Evolutionary conservation across 2,329 filamentous ascomycete genomes (phyloP).

Genomic region (Teratosphaeria viscida): DNA sequence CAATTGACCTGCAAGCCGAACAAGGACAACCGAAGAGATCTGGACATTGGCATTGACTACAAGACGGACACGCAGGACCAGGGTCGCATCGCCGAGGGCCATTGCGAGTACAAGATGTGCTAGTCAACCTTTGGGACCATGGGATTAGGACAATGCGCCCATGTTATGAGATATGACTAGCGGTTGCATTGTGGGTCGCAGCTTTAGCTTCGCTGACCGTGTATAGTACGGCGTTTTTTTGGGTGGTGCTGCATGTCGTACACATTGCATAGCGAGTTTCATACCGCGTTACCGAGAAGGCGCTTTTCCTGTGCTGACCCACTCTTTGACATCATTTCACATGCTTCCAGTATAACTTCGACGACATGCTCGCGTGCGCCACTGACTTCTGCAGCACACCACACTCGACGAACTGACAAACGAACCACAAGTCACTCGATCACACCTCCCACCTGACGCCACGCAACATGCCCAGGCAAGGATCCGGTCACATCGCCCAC

Average conservation of each 20-base stretch:
- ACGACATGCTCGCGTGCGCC: not conserved
- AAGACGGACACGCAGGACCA: slow-evolving; percentile 65
- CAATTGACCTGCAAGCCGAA: slow-evolving; percentile 77
- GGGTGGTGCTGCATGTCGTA: not conserved
- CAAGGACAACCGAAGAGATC: slow-evolving; percentile 83
- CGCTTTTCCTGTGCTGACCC: not conserved
- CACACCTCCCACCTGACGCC: not conserved
- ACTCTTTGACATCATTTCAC: not conserved
- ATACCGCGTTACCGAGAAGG: not conserved
- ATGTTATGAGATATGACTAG: slow-evolving; percentile 1
- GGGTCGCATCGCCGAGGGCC: slow-evolving; percentile 57
- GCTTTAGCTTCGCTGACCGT: slow-evolving; percentile 29
- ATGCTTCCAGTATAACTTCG: not conserved
- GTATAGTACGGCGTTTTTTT: slow-evolving; percentile 7
- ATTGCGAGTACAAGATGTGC: slow-evolving; percentile 67
- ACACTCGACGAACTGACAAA: not conserved
- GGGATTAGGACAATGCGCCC: not conserved
- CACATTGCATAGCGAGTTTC: not conserved
- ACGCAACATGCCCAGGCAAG: slow-evolving; percentile 4
- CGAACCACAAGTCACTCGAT: not conserved
- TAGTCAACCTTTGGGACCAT: slow-evolving; percentile 37
- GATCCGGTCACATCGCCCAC: slow-evolving; percentile 14
- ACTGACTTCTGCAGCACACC: not conserved
- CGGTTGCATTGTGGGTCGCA: slow-evolving; percentile 20
- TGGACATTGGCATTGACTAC: slow-evolving; percentile 85